Conservation (phyloP, 345 rosid species). For the Eutrema yunnanense region DNA sequence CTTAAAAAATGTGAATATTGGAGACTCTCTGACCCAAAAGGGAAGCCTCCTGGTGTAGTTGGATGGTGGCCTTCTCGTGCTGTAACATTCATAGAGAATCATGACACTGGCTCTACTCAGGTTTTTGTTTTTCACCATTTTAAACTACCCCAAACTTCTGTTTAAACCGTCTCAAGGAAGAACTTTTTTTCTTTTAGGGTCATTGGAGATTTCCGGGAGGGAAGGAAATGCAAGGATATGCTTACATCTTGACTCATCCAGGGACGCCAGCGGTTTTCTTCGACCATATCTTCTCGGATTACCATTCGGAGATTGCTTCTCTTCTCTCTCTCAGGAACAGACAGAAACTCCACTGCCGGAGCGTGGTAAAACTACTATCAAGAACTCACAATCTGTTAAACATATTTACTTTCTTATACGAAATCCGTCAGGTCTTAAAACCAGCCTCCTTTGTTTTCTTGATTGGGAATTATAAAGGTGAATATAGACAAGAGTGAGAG, state of each 20-base stretch:
- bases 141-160: not conserved
- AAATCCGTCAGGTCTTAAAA: not conserved
- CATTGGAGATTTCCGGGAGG: constrained; percentile 98
- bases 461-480: constrained; percentile 36
- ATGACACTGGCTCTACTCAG: constrained; percentile 99
- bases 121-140: constrained; percentile 31
- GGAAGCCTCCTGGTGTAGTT: constrained; percentile 93
- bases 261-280: constrained; percentile 93
- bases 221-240: constrained; percentile 98
- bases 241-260: constrained; percentile 91
- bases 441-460: not conserved
- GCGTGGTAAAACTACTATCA: constrained; percentile 46
- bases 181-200: constrained; percentile 38
- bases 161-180: not conserved
- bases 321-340: constrained; percentile 71
- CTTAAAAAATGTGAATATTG: constrained; percentile 86
- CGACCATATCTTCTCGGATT: constrained; percentile 73
- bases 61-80: constrained; percentile 99
- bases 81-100: constrained; percentile 93
- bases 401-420: not conserved
- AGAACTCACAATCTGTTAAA: not conserved
- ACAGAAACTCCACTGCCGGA: constrained; percentile 75
- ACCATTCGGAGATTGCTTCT: constrained; percentile 59
- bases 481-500: constrained; percentile 60
- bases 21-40: constrained; percentile 85